Percentiles rank a stretch among this genome's conserved stretches.
These are phyloP conservation scores for Vigna nakashimae DNA, from an alignment of 306 rosid genomes.

Conservation along the genomic window DNA sequence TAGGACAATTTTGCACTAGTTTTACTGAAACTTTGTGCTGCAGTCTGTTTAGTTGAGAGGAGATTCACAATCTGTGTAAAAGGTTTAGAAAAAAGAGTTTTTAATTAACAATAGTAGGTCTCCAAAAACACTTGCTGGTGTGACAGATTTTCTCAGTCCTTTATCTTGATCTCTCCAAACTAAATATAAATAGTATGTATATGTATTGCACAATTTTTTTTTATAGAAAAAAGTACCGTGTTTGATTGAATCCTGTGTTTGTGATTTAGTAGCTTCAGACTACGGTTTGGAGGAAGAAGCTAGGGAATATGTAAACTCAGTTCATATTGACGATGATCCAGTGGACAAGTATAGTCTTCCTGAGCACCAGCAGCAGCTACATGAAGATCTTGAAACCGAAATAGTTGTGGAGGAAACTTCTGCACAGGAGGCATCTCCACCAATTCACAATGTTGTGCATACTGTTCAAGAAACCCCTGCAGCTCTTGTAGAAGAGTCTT, in stretches of 20 bases:
- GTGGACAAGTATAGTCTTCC: constrained; percentile 87
- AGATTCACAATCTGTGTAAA: not conserved
- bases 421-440: constrained; percentile 59
- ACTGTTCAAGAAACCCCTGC: constrained; percentile 59
- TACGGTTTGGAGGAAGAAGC: constrained; percentile 88
- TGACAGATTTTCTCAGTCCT: constrained; percentile 10
- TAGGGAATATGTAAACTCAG: constrained; percentile 69
- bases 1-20: constrained; percentile 5
- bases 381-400: constrained; percentile 72
- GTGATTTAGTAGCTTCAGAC: constrained; percentile 64
- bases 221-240: no score
- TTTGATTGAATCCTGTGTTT: constrained; percentile 36
- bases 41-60: not conserved
- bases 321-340: constrained; percentile 83
- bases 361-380: constrained; percentile 73
- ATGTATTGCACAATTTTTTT: not conserved
- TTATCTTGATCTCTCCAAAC: not conserved
- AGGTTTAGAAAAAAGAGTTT: constrained; percentile 21
- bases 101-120: not conserved
- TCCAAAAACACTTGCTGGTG: constrained; percentile 11
- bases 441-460: constrained; percentile 55
- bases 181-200: not conserved
- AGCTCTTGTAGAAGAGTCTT: constrained; percentile 65
- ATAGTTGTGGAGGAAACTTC: constrained; percentile 83
- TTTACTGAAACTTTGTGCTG: not conserved